phyloP scores from a whole-genome alignment of 139 green algal species.

The Diplosphaera chodatii region DNA sequence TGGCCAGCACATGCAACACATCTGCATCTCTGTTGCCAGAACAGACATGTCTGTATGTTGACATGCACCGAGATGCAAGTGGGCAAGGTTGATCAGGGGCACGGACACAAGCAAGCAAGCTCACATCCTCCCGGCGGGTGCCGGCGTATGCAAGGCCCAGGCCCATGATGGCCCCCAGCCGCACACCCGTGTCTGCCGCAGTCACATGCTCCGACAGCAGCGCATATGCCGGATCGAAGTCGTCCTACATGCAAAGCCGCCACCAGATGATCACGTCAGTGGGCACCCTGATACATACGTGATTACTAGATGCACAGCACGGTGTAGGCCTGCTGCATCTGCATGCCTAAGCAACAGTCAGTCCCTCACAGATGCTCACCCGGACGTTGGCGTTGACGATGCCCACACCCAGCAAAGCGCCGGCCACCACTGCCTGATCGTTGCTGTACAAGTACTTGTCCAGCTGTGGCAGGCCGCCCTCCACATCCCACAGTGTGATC shows the following conservation, averaged over 20 bases:
- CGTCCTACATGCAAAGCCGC: constrained; percentile 58
- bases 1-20: no score
- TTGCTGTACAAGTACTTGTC: constrained; percentile 96
- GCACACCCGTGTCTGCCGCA: constrained; percentile 60
- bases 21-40: no score
- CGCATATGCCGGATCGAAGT: constrained; percentile 94
- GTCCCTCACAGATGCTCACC: constrained; percentile 26
- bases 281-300: no score
- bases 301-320: no score
- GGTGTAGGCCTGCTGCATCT: no score
- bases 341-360: no score
- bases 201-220: constrained; percentile 87
- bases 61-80: no score
- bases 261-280: no score
- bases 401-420: constrained; percentile 89
- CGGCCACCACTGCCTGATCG: constrained; percentile 70
- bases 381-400: constrained; percentile 62
- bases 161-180: constrained; percentile 83
- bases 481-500: constrained; percentile 95
- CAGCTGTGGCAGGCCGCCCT: constrained; percentile 91
- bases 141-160: constrained; percentile 97
- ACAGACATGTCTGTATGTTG: no score
- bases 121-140: constrained; percentile 26
- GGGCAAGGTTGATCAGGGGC: no score
- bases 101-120: no score